Evolutionary conservation across 805 yeast species (phyloP), one percentile per base, ranked within the genome.

Genomic region (Teunomyces gatunensis): DNA sequence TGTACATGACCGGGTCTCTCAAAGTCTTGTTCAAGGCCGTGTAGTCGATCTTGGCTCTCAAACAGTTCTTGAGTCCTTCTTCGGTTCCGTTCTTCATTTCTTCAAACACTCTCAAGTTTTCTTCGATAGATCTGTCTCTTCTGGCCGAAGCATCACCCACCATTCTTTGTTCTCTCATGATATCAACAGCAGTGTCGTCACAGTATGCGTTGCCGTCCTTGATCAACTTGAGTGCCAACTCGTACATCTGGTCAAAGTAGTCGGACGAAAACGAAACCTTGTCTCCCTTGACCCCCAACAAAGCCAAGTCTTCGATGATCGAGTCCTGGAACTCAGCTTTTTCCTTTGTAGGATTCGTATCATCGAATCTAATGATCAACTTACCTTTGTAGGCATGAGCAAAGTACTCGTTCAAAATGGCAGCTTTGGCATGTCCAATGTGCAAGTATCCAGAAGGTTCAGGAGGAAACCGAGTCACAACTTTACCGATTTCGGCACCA

Each of bases 371-470:
- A 63, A 94, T 85, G 63, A 94, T 90, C 67, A 94, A 81, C 73
- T 94, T 94, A 67, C 99, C 99, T 63, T 94, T 87, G 79, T 92
- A 94, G 64, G 82, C 86, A 59, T 89, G 85, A 42, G 99, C 99
- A 74, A 94, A 92, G 75, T 91, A 92, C 72, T 94, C 94, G 75
- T 94, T 94, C 66, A 94, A 80, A 49, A 94, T 78, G 47, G 99
- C 99, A 52, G 99, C 99, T 73, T 94, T 94, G 51, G 96, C 99
- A 67, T 94, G 99, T 58, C 99, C 99, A 72, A 94, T 94, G 73
- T 94, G 99, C 71, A 94, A 80, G 71, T 91, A 94, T 74, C 99
- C 99, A 73, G 96, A 88, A 51, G 99, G 99, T 76, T 94, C 99
- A 55, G 99, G 99, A 45, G 96, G 99, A 83, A 94, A 94, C 74